Conservation (phyloP, 192 early-diverging fungal species). For the Mortierella claussenii region DNA sequence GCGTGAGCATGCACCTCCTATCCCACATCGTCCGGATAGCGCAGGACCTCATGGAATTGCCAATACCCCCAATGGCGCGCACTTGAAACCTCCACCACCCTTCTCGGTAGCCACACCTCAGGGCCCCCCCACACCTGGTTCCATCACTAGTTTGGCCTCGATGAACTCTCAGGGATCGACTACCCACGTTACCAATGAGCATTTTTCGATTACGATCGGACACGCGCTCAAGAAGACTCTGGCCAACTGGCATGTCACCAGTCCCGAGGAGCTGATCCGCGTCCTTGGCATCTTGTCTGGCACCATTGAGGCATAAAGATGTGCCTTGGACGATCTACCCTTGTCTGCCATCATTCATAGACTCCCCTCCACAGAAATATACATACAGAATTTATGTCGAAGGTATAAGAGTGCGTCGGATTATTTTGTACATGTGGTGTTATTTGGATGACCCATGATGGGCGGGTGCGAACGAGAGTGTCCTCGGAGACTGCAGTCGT, state of each 20-base stretch:
- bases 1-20: constrained; percentile 6
- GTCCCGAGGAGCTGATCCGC: constrained; percentile 72
- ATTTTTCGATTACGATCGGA: constrained; percentile 87
- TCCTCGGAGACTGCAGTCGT: constrained; percentile 15
- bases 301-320: constrained; percentile 18
- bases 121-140: constrained; percentile 7
- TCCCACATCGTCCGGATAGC: constrained; percentile 3
- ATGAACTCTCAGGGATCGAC: constrained; percentile 14
- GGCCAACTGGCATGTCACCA: constrained; percentile 85
- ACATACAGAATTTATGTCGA: too few species aligned
- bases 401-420: too few species aligned
- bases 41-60: background rate
- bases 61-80: background rate
- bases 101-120: constrained; percentile 1
- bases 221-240: constrained; percentile 87
- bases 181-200: constrained; percentile 33
- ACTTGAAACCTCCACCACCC: constrained; percentile 17
- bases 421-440: background rate
- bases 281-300: constrained; percentile 41
- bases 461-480: constrained; percentile 23
- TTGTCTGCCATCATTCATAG: too few species aligned
- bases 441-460: constrained; percentile 10
- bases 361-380: too few species aligned
- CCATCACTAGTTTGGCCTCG: constrained; percentile 22
- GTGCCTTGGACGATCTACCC: too few species aligned